Percentiles rank a stretch among this genome's conserved stretches.
These are phyloP conservation scores for Tephrocybe sp. DNA, from an alignment of 768 basidiomycete genomes.

Conservation along the genomic window DNA sequence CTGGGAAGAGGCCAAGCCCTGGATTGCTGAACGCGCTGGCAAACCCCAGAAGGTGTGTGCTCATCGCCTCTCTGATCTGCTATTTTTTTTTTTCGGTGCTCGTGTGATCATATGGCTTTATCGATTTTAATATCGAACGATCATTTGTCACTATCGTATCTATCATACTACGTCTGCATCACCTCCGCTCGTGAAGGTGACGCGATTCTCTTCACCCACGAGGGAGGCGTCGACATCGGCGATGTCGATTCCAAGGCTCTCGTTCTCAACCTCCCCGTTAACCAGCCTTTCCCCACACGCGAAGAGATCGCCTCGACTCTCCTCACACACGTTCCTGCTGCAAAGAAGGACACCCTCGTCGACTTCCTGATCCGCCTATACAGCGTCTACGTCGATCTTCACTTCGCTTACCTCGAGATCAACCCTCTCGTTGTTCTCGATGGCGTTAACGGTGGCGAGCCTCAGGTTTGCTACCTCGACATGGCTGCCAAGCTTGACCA, in stretches of 20 bases:
- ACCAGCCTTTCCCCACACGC: conserved; percentile 77
- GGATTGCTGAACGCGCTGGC: conserved; percentile 88
- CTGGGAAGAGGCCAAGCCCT: conserved; percentile 83
- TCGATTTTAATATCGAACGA: conserved; percentile 17
- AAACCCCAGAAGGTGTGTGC: conserved; percentile 83
- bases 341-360: conserved; percentile 87
- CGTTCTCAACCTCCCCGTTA: conserved; percentile 81
- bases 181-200: conserved; percentile 95
- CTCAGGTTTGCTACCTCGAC: conserved; percentile 92
- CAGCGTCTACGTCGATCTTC: conserved; percentile 96
- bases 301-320: conserved; percentile 73
- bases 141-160: conserved; percentile 16
- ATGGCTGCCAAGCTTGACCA: conserved; percentile 99
- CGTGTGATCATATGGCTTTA: conserved; percentile 3
- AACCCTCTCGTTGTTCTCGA: conserved; percentile 97
- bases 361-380: conserved; percentile 96
- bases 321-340: conserved; percentile 78
- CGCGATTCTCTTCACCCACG: conserved; percentile 96
- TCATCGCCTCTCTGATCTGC: conserved; percentile 5
- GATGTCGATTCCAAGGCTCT: conserved; percentile 98
- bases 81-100: conserved; percentile 9
- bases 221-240: conserved; percentile 98
- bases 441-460: conserved; percentile 61
- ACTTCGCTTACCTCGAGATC: conserved; percentile 99
- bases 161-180: conserved; percentile 91